Base-by-base conservation (phyloP, 345 rosid species). In the Sisymbrium irio region DNA sequence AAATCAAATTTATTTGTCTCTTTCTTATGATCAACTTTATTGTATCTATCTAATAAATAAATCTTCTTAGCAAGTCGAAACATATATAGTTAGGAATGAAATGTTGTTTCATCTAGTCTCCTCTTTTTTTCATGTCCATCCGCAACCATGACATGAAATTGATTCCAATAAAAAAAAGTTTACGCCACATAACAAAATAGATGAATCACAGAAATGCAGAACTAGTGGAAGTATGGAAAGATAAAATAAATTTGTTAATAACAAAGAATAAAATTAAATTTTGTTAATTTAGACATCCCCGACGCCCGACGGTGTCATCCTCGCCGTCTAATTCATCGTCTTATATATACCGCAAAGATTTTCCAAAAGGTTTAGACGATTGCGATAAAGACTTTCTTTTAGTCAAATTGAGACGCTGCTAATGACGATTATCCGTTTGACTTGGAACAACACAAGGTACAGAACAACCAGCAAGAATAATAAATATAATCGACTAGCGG, bases 1-100 rank as follows among this genome's bases (percentile, higher is more conserved):
- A n/a, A 25, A 35, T 62, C 76, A 63, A 32, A 42, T 15, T 44
- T 33, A 27, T 65, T 57, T 56, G 72, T 65, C 49, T 57, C 65
- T 65, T 56, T 44, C 25, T 74, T 28, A 37, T 67, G 15, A n/a
- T n/a, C n/a, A 3, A 27, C 14, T 75, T 58, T 58, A 57, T 63
- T 54, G 9, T 28, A 62, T 49, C 4, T 27, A 7, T 65, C 2
- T 45, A 49, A 56, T 65, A 36, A 6, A 27, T 12, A 17, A 32
- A 66, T 11, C 49, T 7, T 58, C 19, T 30, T 47, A 14, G 20
- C 55, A 75, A 67, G 49, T 39, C 30, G 47, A 73, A 35, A 27
- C 77, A 25, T 47, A 25, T 47, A 40, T 8, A 66, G 62, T 60
- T 50, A 20, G 44, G n/a, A 67, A 66, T 30, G 27, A 59, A 47